Conservation (phyloP, 257 asterid species). For the Fraxinus pennsylvanica region DNA sequence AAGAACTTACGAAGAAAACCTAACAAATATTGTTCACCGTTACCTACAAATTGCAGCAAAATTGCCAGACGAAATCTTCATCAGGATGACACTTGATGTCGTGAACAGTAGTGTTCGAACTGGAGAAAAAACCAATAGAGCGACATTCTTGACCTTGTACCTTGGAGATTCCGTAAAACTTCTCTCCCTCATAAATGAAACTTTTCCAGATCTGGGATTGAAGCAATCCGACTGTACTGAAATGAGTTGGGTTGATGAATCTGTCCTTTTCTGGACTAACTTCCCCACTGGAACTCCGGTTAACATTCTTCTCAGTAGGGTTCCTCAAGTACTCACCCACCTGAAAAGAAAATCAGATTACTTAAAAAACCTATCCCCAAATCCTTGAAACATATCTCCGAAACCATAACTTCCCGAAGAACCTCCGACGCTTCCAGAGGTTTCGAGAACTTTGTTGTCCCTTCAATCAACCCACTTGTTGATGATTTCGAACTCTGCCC, state of each 20-base stretch:
- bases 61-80: slow-evolving; percentile 39
- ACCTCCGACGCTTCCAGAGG: slow-evolving; percentile 66
- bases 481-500: slow-evolving; percentile 52
- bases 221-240: slow-evolving; percentile 38
- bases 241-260: slow-evolving; percentile 55
- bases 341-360: slow-evolving; percentile 64
- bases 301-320: slow-evolving; percentile 41
- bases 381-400: slow-evolving; percentile 44
- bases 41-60: slow-evolving; percentile 35
- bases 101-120: slow-evolving; percentile 18
- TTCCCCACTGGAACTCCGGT: slow-evolving; percentile 39
- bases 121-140: slow-evolving; percentile 32
- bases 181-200: not conserved
- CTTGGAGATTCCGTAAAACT: slow-evolving; percentile 40
- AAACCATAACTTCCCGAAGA: slow-evolving; percentile 49
- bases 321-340: slow-evolving; percentile 27
- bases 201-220: slow-evolving; percentile 47
- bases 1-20: slow-evolving; percentile 29
- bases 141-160: slow-evolving; percentile 38
- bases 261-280: slow-evolving; percentile 50
- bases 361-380: slow-evolving; percentile 38
- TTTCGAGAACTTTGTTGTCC: slow-evolving; percentile 62
- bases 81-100: slow-evolving; percentile 36
- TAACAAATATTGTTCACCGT: slow-evolving; percentile 33
- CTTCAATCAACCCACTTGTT: slow-evolving; percentile 49